Percentiles rank a stretch among this genome's conserved stretches.
Conservation (phyloP, 1,139 yeast genomes). For the Pichia sp. region DNA sequence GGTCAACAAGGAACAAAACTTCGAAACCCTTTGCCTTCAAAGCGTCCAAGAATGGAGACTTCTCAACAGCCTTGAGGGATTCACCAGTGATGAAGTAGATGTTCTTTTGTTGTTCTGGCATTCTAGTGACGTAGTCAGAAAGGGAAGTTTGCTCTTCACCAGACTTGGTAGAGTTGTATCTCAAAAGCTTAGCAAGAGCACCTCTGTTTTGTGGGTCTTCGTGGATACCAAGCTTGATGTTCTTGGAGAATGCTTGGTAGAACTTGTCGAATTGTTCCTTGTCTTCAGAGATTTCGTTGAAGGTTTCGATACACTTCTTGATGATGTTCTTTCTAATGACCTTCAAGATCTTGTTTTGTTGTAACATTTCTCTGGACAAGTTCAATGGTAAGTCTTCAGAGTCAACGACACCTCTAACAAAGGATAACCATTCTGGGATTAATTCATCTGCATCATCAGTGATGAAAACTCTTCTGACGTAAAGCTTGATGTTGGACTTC, state of each 20-base stretch:
- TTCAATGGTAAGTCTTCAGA: slow-evolving; percentile 99
- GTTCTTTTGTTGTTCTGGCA: slow-evolving; percentile 99
- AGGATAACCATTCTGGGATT: slow-evolving; percentile 98
- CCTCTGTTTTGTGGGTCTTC: slow-evolving; percentile 98
- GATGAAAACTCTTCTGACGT: slow-evolving; percentile 99
- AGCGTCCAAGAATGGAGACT: slow-evolving; percentile 99
- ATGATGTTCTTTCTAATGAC: slow-evolving; percentile 99
- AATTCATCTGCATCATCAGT: slow-evolving; percentile 99
- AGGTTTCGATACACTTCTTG: slow-evolving; percentile 97
- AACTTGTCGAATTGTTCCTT: slow-evolving; percentile 97
- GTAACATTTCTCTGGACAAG: slow-evolving; percentile 99
- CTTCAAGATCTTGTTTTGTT: slow-evolving; percentile 99
- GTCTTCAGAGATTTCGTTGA: slow-evolving; percentile 99
- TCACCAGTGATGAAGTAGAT: slow-evolving; percentile 99
- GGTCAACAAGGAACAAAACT: slow-evolving; percentile 96
- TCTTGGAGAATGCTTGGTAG: slow-evolving; percentile 97
- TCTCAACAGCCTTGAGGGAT: slow-evolving; percentile 92
- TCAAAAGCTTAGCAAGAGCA: slow-evolving; percentile 91
- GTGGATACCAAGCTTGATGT: slow-evolving; percentile 98
- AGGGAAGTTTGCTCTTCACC: slow-evolving; percentile 90
- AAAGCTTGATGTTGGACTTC: slow-evolving; percentile 98
- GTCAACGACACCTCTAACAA: slow-evolving; percentile 99
- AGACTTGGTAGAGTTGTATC: slow-evolving; percentile 96
- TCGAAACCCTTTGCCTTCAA: slow-evolving; percentile 98
- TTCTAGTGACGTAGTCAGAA: slow-evolving; percentile 96